A percentile compares a stretch with the other conserved stretches of the same genome.
phyloP scores from a whole-genome alignment of 768 basidiomycete genomes.

The Trametes maxima region DNA sequence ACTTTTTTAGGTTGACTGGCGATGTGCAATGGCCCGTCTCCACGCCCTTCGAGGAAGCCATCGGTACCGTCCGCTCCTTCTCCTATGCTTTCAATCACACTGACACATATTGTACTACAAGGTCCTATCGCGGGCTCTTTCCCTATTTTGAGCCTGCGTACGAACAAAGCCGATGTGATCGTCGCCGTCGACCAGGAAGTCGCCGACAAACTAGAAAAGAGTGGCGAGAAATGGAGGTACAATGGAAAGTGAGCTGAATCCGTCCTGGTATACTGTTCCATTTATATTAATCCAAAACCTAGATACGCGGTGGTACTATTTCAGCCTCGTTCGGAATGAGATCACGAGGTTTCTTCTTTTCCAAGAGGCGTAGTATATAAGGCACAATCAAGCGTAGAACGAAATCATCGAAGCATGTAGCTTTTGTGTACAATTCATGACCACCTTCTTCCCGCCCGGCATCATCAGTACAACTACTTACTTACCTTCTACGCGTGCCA shows the following conservation, averaged over 20 bases:
- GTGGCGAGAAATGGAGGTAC: conserved; percentile 73
- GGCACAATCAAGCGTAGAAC: background rate
- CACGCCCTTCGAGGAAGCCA: conserved; percentile 70
- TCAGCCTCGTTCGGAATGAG: conserved; percentile 17
- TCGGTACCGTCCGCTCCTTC: conserved; percentile 50
- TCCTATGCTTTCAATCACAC: background rate
- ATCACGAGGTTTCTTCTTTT: too few species aligned
- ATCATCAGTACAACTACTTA: too few species aligned
- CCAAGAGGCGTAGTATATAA: too few species aligned
- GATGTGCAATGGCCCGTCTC: conserved; percentile 88
- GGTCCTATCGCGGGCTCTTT: conserved; percentile 81
- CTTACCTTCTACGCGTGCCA: too few species aligned
- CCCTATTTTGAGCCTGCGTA: conserved; percentile 82
- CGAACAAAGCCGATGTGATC: conserved; percentile 94
- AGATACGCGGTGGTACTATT: conserved; percentile 34
- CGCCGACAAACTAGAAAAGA: conserved; percentile 66
- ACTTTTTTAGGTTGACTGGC: conserved; percentile 69
- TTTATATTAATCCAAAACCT: background rate
- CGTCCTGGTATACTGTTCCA: background rate
- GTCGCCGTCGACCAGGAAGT: conserved; percentile 75
- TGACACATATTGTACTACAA: conserved; percentile 27
- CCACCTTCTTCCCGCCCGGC: too few species aligned
- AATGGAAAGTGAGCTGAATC: conserved; percentile 65
- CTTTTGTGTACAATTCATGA: too few species aligned
- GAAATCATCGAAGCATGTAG: too few species aligned